A percentile compares a stretch with the other conserved stretches of the same genome.
These are phyloP conservation scores for Erigeron canadensis DNA, from an alignment of 129 eudicot species.

Conservation along the genomic window DNA sequence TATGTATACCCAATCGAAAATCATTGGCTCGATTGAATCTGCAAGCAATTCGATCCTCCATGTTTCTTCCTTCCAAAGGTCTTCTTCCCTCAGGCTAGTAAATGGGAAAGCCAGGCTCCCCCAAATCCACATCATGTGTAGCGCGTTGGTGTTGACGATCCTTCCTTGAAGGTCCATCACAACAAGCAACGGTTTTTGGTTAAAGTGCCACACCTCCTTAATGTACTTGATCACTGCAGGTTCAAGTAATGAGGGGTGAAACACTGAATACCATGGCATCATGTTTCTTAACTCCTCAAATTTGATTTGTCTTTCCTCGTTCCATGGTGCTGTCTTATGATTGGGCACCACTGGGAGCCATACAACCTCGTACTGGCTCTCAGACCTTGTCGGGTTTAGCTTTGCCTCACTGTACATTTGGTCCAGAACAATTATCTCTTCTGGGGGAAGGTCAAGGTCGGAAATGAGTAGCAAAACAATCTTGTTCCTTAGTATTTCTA, in stretches of 20 bases:
- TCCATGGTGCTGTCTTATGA: slow-evolving; percentile 34
- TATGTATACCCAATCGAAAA: slow-evolving; percentile 58
- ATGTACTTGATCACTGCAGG: slow-evolving; percentile 65
- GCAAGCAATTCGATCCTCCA: slow-evolving; percentile 79
- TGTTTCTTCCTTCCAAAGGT: slow-evolving; percentile 60
- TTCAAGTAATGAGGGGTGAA: slow-evolving; percentile 69
- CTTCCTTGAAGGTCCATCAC: slow-evolving; percentile 84
- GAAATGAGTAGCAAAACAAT: slow-evolving; percentile 74
- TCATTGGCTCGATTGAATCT: slow-evolving; percentile 68
- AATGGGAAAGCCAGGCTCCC: slow-evolving; percentile 74
- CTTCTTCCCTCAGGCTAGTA: slow-evolving; percentile 59
- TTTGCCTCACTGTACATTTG: slow-evolving; percentile 58
- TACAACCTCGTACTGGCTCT: slow-evolving; percentile 67
- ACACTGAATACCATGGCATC: slow-evolving; percentile 85
- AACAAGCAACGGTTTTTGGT: slow-evolving; percentile 68
- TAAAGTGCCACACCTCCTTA: slow-evolving; percentile 69
- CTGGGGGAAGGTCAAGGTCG: slow-evolving; percentile 67
- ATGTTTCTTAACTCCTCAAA: slow-evolving; percentile 43
- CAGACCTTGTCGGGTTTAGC: slow-evolving; percentile 45
- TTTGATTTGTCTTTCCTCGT: slow-evolving; percentile 32
- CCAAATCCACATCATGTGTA: slow-evolving; percentile 97
- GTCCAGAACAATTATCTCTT: slow-evolving; percentile 59
- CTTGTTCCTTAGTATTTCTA: slow-evolving; percentile 60
- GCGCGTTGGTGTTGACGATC: slow-evolving; percentile 59
- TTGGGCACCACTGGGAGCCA: slow-evolving; percentile 72